Evolutionary conservation across 306 rosid species (phyloP).

Genomic region (Casuarina cunninghamiana): DNA sequence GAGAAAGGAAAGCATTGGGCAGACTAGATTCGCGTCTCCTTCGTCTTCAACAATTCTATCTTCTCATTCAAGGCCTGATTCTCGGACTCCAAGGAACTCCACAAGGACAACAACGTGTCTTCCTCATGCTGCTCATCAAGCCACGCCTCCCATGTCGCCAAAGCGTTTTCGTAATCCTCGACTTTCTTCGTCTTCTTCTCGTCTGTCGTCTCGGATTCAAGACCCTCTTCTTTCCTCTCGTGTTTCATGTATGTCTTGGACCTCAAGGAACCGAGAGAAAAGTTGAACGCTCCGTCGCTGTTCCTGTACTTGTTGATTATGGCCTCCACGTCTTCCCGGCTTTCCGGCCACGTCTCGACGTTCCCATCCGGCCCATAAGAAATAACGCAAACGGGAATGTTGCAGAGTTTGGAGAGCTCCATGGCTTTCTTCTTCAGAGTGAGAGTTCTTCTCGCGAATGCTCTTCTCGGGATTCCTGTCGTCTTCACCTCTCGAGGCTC

Average conservation of each 20-base stretch:
- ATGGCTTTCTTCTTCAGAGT: constrained; percentile 10
- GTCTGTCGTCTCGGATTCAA: neutral
- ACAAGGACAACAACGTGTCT: neutral
- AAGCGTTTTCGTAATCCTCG: neutral
- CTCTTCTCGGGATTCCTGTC: neutral
- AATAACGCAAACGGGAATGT: neutral
- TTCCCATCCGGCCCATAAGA: neutral
- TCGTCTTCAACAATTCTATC: neutral
- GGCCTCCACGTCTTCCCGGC: neutral
- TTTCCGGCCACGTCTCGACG: neutral
- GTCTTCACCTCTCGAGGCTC: neutral
- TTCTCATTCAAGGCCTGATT: neutral
- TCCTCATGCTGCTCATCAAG: neutral
- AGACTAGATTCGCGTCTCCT: neutral
- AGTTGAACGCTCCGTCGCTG: neutral
- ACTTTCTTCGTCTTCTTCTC: neutral
- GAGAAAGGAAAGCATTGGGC: too few relatives aligned
- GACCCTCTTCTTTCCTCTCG: neutral
- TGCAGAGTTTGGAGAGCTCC: neutral
- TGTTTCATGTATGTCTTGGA: neutral
- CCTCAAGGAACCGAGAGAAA: neutral
- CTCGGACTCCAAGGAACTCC: neutral
- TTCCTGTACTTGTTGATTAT: neutral
- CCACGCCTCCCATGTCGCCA: constrained; percentile 1
- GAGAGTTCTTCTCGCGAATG: neutral